These are phyloP conservation scores for Phytophthora litchii DNA, from an alignment of 352 stramenopile species.

Conservation along the genomic window DNA sequence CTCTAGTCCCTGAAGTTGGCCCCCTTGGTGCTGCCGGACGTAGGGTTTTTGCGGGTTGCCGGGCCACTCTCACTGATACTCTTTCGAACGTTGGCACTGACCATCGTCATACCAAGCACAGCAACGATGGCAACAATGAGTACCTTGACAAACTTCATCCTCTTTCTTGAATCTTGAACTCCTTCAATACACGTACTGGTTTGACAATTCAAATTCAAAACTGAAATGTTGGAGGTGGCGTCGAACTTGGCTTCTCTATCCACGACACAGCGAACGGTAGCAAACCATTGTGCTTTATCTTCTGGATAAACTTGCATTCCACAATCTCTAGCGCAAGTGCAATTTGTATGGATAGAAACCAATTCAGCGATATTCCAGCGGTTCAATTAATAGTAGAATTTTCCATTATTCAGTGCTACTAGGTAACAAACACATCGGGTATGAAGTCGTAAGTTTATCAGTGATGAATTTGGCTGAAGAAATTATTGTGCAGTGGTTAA, in stretches of 20 bases:
- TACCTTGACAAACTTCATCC: slow-evolving; percentile 1
- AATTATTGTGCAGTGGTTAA: too few relatives aligned
- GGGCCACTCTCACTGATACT: not conserved
- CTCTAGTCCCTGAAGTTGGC: not conserved
- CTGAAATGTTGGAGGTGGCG: not conserved
- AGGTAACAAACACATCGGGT: too few relatives aligned
- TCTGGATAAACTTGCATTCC: not conserved
- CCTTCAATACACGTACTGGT: too few relatives aligned
- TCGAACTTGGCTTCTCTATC: too few relatives aligned
- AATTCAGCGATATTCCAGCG: too few relatives aligned
- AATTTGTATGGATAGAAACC: not conserved
- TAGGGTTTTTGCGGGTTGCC: not conserved
- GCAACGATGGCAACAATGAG: not conserved
- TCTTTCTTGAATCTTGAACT: not conserved
- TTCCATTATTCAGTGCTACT: too few relatives aligned
- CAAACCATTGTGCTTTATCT: not conserved
- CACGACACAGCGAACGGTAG: too few relatives aligned
- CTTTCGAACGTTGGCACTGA: not conserved
- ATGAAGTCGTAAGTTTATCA: too few relatives aligned
- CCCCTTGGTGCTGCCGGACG: not conserved
- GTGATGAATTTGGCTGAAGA: too few relatives aligned
- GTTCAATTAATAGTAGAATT: too few relatives aligned
- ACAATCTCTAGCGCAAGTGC: not conserved
- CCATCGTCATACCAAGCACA: not conserved
- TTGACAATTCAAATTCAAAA: not conserved